These are phyloP conservation scores for Pyracantha coccinea DNA, from an alignment of 331 rosid species.

Conservation along the genomic window DNA sequence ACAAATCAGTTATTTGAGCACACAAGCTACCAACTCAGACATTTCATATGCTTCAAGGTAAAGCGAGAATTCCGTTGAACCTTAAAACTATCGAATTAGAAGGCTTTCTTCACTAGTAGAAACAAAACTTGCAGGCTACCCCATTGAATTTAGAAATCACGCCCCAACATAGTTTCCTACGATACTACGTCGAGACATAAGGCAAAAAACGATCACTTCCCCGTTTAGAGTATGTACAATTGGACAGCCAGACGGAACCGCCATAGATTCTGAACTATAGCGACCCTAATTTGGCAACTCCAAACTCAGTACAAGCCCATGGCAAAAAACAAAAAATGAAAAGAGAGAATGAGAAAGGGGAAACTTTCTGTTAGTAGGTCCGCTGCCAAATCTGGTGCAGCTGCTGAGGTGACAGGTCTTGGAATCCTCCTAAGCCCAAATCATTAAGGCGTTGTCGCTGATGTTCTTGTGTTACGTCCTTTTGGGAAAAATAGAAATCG, in stretches of 20 bases:
- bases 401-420: constrained; percentile 30
- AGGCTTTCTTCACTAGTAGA: background rate
- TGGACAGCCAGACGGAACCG: constrained; percentile 24
- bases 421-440: constrained; percentile 10
- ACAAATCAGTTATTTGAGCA: background rate
- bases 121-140: constrained; percentile 2
- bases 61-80: background rate
- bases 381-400: constrained; percentile 43
- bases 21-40: constrained; percentile 3
- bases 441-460: constrained; percentile 17
- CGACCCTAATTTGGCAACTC: constrained; percentile 25
- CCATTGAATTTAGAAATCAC: constrained; percentile 2
- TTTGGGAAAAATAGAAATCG: constrained; percentile 18
- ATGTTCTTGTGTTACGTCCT: constrained; percentile 18
- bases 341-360: background rate
- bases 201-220: constrained; percentile 8
- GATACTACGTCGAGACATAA: constrained; percentile 13
- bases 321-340: background rate
- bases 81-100: background rate
- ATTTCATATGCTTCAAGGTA: background rate
- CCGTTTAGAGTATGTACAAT: constrained; percentile 43
- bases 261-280: constrained; percentile 3
- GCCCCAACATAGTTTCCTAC: constrained; percentile 14
- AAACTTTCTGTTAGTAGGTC: constrained; percentile 10
- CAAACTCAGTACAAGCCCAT: constrained; percentile 21